phyloP scores from a whole-genome alignment of 768 basidiomycete species.

The Pisolithus albus region DNA sequence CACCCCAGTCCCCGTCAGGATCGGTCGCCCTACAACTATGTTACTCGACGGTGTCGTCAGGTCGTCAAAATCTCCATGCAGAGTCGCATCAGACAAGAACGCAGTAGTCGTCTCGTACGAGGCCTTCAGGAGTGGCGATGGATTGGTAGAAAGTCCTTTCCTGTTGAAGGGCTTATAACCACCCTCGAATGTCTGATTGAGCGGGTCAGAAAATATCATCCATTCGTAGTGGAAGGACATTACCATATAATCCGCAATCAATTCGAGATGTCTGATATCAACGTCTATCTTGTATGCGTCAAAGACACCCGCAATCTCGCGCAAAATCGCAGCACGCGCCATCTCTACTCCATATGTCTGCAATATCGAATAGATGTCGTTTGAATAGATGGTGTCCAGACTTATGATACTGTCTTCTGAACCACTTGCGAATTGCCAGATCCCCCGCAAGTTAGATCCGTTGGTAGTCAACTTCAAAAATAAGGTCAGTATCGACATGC shows the following conservation, averaged over 20 bases:
- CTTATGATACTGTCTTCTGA: slow-evolving; percentile 57
- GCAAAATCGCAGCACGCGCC: slow-evolving; percentile 84
- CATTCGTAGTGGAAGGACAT: slow-evolving; percentile 17
- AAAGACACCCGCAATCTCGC: slow-evolving; percentile 89
- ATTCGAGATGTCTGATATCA: slow-evolving; percentile 85
- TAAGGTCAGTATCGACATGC: not conserved
- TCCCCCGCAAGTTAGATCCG: slow-evolving; percentile 86
- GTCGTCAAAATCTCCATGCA: slow-evolving; percentile 94
- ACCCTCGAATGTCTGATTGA: slow-evolving; percentile 84
- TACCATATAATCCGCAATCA: slow-evolving; percentile 99
- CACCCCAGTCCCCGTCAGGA: slow-evolving; percentile 86
- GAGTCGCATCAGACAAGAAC: slow-evolving; percentile 89
- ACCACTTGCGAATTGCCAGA: slow-evolving; percentile 70
- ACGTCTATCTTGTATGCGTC: slow-evolving; percentile 94
- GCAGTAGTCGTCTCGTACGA: slow-evolving; percentile 94
- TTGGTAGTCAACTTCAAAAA: slow-evolving; percentile 67
- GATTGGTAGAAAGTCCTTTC: slow-evolving; percentile 85
- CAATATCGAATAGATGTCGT: slow-evolving; percentile 89
- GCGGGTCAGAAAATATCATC: not conserved
- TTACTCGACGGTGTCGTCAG: slow-evolving; percentile 84
- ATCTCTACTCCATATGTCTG: slow-evolving; percentile 96
- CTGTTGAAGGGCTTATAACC: slow-evolving; percentile 98
- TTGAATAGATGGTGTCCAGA: slow-evolving; percentile 79
- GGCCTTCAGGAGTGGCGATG: slow-evolving; percentile 95
- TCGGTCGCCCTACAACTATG: slow-evolving; percentile 86